Conservation (phyloP, 768 basidiomycete species). For the Pisolithus microcarpus region DNA sequence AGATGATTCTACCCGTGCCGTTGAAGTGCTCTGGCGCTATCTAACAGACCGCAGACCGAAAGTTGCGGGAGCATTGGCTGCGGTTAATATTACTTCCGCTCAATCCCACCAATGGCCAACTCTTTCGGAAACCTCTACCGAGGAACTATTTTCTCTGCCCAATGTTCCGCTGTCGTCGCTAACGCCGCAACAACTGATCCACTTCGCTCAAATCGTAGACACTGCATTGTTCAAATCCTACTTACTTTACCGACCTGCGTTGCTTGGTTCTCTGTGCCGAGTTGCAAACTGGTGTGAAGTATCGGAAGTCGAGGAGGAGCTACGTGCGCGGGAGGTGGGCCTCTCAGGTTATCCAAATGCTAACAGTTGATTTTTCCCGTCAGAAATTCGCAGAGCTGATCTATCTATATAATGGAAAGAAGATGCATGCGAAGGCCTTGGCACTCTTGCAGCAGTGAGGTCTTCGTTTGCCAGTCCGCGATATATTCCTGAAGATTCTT, state of each 20-base stretch:
- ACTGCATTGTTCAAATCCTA: conserved; percentile 94
- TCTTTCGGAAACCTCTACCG: conserved; percentile 63
- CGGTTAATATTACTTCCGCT: conserved; percentile 59
- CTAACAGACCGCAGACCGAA: conserved; percentile 88
- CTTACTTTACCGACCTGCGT: conserved; percentile 67
- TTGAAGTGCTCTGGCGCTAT: conserved; percentile 86
- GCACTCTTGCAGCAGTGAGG: conserved; percentile 76
- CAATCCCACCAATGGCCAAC: conserved; percentile 63
- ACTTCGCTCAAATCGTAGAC: conserved; percentile 90
- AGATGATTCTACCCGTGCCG: conserved; percentile 62
- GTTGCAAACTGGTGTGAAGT: conserved; percentile 98
- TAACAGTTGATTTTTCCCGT: not conserved
- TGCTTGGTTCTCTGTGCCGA: conserved; percentile 83
- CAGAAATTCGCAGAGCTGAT: conserved; percentile 91
- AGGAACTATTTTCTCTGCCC: conserved; percentile 74
- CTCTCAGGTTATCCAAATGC: not conserved
- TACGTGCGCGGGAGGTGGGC: conserved; percentile 69
- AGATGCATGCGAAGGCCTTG: conserved; percentile 89
- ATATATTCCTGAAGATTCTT: not conserved
- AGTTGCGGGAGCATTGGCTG: conserved; percentile 65
- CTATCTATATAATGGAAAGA: conserved; percentile 88
- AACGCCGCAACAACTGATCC: conserved; percentile 76
- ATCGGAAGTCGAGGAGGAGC: conserved; percentile 81
- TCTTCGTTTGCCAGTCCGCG: not conserved
- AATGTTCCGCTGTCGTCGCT: conserved; percentile 64